Percentiles rank a stretch among this genome's conserved stretches.
Conservation (phyloP, 805 yeast species). For the Kurtzmaniella cleridarum region DNA sequence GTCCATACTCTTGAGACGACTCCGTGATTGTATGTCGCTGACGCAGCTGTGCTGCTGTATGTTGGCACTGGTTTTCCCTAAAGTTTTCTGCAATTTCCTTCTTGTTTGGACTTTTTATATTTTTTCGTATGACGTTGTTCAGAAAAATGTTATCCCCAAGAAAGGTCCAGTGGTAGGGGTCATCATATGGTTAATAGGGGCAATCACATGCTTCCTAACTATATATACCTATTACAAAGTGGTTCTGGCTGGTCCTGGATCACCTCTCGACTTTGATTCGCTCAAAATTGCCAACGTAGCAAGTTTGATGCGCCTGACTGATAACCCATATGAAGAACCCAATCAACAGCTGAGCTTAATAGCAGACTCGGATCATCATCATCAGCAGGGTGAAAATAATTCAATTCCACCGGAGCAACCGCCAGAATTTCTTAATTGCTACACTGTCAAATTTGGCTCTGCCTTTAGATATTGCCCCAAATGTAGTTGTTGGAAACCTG, state of each 20-base stretch:
- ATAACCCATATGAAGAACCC: constrained; percentile 10
- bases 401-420: constrained; percentile 19
- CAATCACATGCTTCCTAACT: constrained; percentile 28
- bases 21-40: constrained; percentile 7
- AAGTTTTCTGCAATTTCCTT: constrained; percentile 35
- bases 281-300: constrained; percentile 24
- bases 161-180: constrained; percentile 10
- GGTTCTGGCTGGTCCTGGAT: constrained; percentile 55
- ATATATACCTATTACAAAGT: constrained; percentile 50
- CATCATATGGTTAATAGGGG: constrained; percentile 16
- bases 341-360: neutral
- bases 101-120: constrained; percentile 47
- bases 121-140: constrained; percentile 20
- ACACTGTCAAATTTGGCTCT: constrained; percentile 27
- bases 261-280: constrained; percentile 53
- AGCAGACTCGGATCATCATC: constrained; percentile 1
- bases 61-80: constrained; percentile 42
- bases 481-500: constrained; percentile 56
- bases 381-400: neutral
- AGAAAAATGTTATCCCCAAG: constrained; percentile 11
- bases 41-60: constrained; percentile 26
- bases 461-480: constrained; percentile 55
- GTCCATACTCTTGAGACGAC: constrained; percentile 13
- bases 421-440: constrained; percentile 25
- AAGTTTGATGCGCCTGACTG: constrained; percentile 10